phyloP scores from a whole-genome alignment of 306 rosid genomes.

The Cucurbita ficifolia region DNA sequence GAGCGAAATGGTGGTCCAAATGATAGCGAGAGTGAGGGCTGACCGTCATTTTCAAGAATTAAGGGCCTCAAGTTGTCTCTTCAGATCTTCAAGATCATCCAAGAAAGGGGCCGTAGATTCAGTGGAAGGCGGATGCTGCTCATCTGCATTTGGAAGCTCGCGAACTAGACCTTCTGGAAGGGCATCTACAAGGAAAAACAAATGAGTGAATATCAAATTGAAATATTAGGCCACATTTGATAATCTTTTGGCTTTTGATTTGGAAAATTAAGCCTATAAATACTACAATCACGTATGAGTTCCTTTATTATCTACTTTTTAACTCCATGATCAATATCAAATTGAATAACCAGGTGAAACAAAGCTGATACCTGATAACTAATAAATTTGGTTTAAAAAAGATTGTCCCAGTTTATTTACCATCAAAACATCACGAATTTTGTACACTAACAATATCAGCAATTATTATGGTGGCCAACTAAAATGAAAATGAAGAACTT shows the following conservation, averaged over 20 bases:
- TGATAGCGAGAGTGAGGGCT: neutral
- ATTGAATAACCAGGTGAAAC: neutral
- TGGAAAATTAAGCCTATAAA: too few species aligned
- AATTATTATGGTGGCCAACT: neutral
- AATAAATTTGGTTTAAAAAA: neutral
- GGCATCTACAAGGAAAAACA: slow-evolving; percentile 28
- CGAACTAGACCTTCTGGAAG: slow-evolving; percentile 84
- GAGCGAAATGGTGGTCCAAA: neutral
- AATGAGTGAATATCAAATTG: neutral
- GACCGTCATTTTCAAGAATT: slow-evolving; percentile 24
- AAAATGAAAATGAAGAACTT: neutral
- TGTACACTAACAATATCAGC: neutral
- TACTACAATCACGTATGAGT: too few species aligned
- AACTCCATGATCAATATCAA: neutral
- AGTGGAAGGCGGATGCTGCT: slow-evolving; percentile 12
- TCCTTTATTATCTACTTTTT: too few species aligned
- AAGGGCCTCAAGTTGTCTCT: slow-evolving; percentile 77
- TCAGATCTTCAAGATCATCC: slow-evolving; percentile 74
- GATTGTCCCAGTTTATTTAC: neutral
- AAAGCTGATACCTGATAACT: neutral
- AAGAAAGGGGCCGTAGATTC: slow-evolving; percentile 20
- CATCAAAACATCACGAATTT: neutral
- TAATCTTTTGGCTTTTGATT: too few species aligned
- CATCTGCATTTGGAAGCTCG: slow-evolving; percentile 86
- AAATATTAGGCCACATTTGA: too few species aligned